These are phyloP conservation scores for Penicillium vulpinum DNA, from an alignment of 2,329 filamentous ascomycete species.

Conservation along the genomic window DNA sequence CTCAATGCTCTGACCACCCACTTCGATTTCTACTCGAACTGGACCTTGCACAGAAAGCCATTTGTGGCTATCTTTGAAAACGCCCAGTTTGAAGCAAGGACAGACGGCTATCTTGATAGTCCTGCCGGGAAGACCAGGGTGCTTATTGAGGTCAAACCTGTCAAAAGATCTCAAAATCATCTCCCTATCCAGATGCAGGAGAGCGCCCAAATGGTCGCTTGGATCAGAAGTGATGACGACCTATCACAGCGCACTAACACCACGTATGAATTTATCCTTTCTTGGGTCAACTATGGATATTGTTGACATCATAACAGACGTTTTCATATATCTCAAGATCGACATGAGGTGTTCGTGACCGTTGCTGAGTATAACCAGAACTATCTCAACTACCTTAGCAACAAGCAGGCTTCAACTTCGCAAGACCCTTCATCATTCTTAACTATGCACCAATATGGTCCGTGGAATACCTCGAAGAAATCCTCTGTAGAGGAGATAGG, in stretches of 20 bases:
- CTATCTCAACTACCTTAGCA: not conserved
- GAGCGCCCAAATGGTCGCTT: not conserved
- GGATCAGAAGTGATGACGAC: not conserved
- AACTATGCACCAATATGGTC: not conserved
- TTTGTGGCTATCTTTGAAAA: not conserved
- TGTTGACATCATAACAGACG: not conserved
- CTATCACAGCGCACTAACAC: not conserved
- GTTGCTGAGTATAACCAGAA: not conserved
- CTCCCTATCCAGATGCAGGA: not conserved
- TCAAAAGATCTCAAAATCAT: accelerated
- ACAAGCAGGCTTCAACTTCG: not conserved
- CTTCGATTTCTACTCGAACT: not conserved
- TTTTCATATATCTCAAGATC: not conserved
- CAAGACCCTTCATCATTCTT: not conserved
- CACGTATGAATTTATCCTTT: not conserved
- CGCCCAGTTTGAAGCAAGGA: not conserved
- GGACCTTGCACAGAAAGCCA: not conserved
- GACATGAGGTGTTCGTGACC: not conserved
- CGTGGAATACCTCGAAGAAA: not conserved
- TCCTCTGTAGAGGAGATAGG: not conserved
- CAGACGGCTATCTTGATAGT: not conserved
- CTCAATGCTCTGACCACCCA: not conserved
- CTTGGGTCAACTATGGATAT: not conserved
- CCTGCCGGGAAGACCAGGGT: not conserved
- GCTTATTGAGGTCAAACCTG: not conserved